Percentiles rank a stretch among this genome's conserved stretches.
These are phyloP conservation scores for Plasmodium ovale DNA, from an alignment of 169 alveolate genomes.

Conservation along the genomic window DNA sequence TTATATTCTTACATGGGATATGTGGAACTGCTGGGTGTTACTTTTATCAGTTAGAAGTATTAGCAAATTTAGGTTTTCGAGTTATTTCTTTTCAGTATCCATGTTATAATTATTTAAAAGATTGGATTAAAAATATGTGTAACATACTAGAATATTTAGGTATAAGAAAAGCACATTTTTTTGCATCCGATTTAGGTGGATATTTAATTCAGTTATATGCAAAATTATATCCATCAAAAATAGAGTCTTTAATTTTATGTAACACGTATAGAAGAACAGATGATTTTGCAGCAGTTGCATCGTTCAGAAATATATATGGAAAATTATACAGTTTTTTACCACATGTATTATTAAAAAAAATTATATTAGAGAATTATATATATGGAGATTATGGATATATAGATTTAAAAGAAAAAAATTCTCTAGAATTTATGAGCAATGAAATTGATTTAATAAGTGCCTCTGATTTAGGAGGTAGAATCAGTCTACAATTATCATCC, in stretches of 20 bases:
- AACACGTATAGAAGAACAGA: constrained; percentile 86
- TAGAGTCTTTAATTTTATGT: constrained; percentile 78
- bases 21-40: constrained; percentile 89
- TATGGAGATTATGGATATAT: constrained; percentile 41
- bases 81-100: constrained; percentile 87
- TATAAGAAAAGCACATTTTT: constrained; percentile 80
- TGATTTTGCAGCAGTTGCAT: constrained; percentile 80
- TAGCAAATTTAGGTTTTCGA: constrained; percentile 81
- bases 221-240: constrained; percentile 80
- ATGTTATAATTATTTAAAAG: constrained; percentile 80
- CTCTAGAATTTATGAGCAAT: constrained; percentile 85
- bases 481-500: constrained; percentile 82
- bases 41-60: constrained; percentile 78
- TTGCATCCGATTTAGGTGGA: constrained; percentile 87
- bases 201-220: constrained; percentile 84
- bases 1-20: constrained; percentile 84
- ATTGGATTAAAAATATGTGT: constrained; percentile 83
- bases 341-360: constrained; percentile 80
- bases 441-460: constrained; percentile 84
- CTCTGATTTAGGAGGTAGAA: constrained; percentile 83
- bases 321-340: constrained; percentile 80
- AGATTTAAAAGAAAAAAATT: constrained; percentile 80
- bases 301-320: constrained; percentile 82
- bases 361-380: constrained; percentile 82
- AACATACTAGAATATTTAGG: constrained; percentile 84